Evolutionary conservation across 225 moss, liverwort and hornwort species (phyloP).

Genomic region (Takakia lepidozioides): DNA sequence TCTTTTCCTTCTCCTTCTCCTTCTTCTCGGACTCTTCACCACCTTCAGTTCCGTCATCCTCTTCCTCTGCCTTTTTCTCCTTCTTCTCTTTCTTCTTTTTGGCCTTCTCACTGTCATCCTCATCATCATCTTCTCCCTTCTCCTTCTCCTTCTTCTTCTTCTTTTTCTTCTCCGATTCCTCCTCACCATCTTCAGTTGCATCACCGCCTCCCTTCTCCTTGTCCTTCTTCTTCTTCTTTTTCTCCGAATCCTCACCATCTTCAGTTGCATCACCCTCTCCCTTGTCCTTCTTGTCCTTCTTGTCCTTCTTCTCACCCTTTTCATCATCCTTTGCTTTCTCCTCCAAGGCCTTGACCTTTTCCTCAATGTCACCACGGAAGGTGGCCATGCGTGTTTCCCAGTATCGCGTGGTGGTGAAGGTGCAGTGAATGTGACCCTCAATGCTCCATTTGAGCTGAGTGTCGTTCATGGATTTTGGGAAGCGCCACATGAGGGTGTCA

Average conservation of each 20-base stretch:
- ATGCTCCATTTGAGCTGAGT: slow-evolving; percentile 38
- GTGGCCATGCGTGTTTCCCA: slow-evolving; percentile 42
- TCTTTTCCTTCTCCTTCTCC: background rate
- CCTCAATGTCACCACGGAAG: slow-evolving; percentile 45
- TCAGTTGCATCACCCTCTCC: too few relatives aligned
- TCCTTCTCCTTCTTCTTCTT: background rate
- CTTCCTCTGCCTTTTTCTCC: background rate
- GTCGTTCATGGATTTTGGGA: slow-evolving; percentile 34
- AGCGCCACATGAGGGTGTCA: slow-evolving; percentile 50
- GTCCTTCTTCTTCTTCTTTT: too few relatives aligned
- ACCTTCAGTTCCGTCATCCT: background rate
- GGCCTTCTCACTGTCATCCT: background rate
- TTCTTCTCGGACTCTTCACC: background rate
- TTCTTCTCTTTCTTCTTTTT: background rate
- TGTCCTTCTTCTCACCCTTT: slow-evolving; percentile 19
- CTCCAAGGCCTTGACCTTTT: slow-evolving; percentile 18
- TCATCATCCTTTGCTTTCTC: slow-evolving; percentile 19
- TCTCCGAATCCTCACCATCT: too few relatives aligned
- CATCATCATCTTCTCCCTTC: slow-evolving; percentile 3
- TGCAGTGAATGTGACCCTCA: slow-evolving; percentile 46
- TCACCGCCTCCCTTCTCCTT: slow-evolving; percentile 3
- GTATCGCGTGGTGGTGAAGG: slow-evolving; percentile 36
- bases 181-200: background rate
- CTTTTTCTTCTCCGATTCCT: too few relatives aligned
- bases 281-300: slow-evolving; percentile 8